A percentile compares a stretch with the other conserved stretches of the same genome.
These are phyloP conservation scores for Candida suzukii DNA, from an alignment of 805 yeast species.

Conservation along the genomic window DNA sequence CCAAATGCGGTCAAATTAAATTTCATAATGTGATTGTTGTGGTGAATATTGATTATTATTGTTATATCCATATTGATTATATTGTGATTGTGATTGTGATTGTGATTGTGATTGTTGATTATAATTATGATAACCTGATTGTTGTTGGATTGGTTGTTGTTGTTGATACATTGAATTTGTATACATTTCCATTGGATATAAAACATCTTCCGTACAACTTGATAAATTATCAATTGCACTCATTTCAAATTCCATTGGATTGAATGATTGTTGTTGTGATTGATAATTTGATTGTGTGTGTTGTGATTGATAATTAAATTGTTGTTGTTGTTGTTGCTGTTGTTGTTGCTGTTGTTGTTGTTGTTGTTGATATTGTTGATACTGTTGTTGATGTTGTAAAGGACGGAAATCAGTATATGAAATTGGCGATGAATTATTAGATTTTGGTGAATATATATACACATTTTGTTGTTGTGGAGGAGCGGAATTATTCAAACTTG, in stretches of 20 bases:
- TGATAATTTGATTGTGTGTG: conserved; percentile 2
- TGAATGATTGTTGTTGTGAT: background rate
- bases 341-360: conserved; percentile 3
- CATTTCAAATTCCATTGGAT: background rate
- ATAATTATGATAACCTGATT: no score
- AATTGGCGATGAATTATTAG: background rate
- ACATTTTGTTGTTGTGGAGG: conserved; percentile 2
- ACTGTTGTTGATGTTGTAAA: conserved; percentile 1
- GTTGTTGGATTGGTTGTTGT: background rate
- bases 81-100: no score
- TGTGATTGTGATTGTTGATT: no score
- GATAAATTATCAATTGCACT: background rate
- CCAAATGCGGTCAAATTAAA: no score
- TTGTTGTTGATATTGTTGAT: conserved; percentile 1
- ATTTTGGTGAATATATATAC: background rate
- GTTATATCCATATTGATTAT: no score
- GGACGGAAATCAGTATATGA: background rate
- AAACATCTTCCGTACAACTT: background rate
- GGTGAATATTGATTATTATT: no score
- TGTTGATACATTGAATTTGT: background rate
- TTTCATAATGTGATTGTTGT: no score
- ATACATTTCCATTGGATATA: background rate
- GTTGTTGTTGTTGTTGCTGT: conserved; percentile 1
- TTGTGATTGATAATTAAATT: background rate
- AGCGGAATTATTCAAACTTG: background rate